Conservation (phyloP, 148 eudicot species). For the Rheum nobile region DNA sequence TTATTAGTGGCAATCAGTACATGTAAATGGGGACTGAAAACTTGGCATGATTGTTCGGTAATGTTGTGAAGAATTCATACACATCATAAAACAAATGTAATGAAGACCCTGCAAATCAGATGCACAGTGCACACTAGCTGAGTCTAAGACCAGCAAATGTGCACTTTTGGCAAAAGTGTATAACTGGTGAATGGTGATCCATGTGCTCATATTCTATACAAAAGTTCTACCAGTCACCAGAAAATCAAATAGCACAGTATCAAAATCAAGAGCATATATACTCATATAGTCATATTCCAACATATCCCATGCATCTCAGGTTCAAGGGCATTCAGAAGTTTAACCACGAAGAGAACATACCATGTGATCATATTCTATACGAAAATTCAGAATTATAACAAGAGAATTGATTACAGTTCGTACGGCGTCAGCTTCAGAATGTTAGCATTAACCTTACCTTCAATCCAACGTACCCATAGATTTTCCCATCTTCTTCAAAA, state of each 20-base stretch:
- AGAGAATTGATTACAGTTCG: not conserved
- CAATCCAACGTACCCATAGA: conserved; percentile 78
- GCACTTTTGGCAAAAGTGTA: not conserved
- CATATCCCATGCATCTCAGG: not conserved
- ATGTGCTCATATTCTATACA: too few relatives aligned
- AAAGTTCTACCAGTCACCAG: too few relatives aligned
- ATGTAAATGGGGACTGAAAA: not conserved
- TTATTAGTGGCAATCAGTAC: not conserved
- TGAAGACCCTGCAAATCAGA: not conserved
- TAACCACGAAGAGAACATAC: not conserved
- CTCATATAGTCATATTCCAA: not conserved
- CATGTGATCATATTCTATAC: not conserved
- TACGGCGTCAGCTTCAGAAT: not conserved
- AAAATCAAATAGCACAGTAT: not conserved
- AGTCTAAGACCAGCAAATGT: not conserved
- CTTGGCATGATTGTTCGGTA: not conserved
- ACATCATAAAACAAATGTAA: not conserved
- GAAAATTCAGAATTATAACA: not conserved
- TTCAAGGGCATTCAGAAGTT: not conserved
- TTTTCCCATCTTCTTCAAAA: conserved; percentile 82
- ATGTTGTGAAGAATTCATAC: not conserved
- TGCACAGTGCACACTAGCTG: not conserved
- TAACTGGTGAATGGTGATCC: too few relatives aligned
- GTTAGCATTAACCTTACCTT: conserved; percentile 34
- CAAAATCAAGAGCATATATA: not conserved